Percentiles rank a stretch among this genome's conserved stretches.
phyloP scores from a whole-genome alignment of 1,139 yeast genomes.

The Scheffersomyces cryptocercus region DNA sequence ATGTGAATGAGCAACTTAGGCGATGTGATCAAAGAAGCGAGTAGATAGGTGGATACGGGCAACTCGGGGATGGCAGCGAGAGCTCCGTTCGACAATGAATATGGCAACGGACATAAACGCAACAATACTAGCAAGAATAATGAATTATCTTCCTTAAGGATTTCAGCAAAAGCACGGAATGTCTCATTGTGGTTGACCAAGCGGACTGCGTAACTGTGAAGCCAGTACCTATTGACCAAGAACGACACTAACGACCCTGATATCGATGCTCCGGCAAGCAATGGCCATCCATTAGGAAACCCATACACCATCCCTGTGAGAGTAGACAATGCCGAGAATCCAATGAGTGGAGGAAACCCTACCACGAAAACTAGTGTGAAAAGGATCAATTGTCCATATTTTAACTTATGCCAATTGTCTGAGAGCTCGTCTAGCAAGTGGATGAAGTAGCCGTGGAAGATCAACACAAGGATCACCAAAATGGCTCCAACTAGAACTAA shows the following conservation, averaged over 20 bases:
- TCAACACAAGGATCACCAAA: conserved; percentile 32
- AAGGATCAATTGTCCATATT: conserved; percentile 56
- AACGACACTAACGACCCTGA: conserved; percentile 77
- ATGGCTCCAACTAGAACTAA: conserved; percentile 16
- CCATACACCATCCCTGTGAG: conserved; percentile 86
- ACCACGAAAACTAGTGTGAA: conserved; percentile 45
- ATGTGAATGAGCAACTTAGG: conserved; percentile 80
- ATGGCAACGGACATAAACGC: conserved; percentile 89
- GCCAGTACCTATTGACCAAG: conserved; percentile 59
- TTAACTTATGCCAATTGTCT: conserved; percentile 44
- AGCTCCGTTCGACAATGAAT: conserved; percentile 90
- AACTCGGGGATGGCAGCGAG: conserved; percentile 83
- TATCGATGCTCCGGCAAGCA: conserved; percentile 68
- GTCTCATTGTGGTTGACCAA: conserved; percentile 56
- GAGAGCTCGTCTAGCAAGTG: conserved; percentile 46
- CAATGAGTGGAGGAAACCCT: conserved; percentile 85
- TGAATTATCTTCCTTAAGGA: conserved; percentile 64
- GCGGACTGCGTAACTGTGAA: conserved; percentile 55
- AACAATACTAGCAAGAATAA: conserved; percentile 68
- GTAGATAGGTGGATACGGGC: conserved; percentile 56
- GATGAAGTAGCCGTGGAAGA: conserved; percentile 52
- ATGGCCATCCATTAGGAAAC: conserved; percentile 74
- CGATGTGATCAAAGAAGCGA: conserved; percentile 74
- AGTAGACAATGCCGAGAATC: conserved; percentile 71
- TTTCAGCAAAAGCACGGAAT: conserved; percentile 74